Evolutionary conservation across 192 early-diverging fungal species (phyloP).

Genomic region (Funneliformis geosporum): DNA sequence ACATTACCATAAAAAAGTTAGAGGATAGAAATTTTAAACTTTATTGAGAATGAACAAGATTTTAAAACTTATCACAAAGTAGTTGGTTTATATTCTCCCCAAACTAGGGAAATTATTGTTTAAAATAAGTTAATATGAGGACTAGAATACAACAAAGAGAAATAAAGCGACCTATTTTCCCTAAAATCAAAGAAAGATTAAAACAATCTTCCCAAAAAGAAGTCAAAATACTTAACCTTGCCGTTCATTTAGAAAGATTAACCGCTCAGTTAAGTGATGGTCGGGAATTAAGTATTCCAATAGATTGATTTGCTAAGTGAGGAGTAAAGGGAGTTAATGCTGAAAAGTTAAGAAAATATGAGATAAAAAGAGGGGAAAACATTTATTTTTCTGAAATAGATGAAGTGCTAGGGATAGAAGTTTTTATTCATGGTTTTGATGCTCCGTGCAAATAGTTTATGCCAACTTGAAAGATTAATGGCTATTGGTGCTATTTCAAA

Average conservation of each 20-base stretch:
- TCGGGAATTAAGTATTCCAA: not conserved
- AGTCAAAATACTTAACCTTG: too few relatives aligned
- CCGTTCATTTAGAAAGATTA: not conserved
- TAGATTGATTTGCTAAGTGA: slow-evolving; percentile 1
- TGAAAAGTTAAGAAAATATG: slow-evolving; percentile 2
- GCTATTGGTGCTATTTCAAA: not conserved
- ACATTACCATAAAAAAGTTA: too few relatives aligned
- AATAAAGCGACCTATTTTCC: too few relatives aligned
- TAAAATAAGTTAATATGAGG: too few relatives aligned
- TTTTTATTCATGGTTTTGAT: not conserved
- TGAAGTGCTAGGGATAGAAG: not conserved
- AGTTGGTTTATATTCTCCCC: too few relatives aligned
- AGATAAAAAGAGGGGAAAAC: not conserved
- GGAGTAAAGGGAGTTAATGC: not conserved
- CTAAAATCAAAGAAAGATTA: too few relatives aligned
- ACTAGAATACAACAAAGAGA: too few relatives aligned
- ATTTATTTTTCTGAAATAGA: not conserved
- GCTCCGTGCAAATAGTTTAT: not conserved
- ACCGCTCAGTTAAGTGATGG: not conserved
- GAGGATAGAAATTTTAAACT: too few relatives aligned
- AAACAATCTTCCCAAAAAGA: too few relatives aligned
- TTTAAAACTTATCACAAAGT: too few relatives aligned
- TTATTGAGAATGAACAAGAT: too few relatives aligned
- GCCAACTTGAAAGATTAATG: not conserved
- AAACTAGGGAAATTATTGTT: too few relatives aligned